A percentile compares a stretch with the other conserved stretches of the same genome.
Conservation (phyloP, 345 rosid species). For the Dimocarpus longan region DNA sequence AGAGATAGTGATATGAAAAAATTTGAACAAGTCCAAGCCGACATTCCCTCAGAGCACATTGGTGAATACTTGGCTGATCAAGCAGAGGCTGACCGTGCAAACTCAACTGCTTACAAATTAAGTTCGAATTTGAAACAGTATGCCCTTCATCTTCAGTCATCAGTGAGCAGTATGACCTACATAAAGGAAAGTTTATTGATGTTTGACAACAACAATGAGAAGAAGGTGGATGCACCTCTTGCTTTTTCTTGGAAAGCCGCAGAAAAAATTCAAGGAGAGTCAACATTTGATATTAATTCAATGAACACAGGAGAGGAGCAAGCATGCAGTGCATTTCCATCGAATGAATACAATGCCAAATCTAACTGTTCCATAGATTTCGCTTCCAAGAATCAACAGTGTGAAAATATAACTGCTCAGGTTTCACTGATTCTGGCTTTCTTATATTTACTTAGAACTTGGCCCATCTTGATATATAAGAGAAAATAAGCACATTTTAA, state of each 20-base stretch:
- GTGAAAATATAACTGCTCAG: slow-evolving; percentile 29
- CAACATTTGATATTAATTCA: slow-evolving; percentile 8
- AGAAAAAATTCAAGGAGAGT: slow-evolving; percentile 25
- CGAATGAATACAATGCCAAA: slow-evolving; percentile 24
- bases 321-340: slow-evolving; percentile 11
- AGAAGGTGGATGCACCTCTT: slow-evolving; percentile 15
- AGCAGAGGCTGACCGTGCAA: slow-evolving; percentile 34
- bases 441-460: not conserved
- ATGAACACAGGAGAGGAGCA: slow-evolving; percentile 21
- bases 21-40: slow-evolving; percentile 25
- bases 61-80: slow-evolving; percentile 50
- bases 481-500: slow-evolving; percentile 3
- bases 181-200: slow-evolving; percentile 8
- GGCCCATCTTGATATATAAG: not conserved
- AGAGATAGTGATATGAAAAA: slow-evolving; percentile 24
- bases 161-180: slow-evolving; percentile 18
- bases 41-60: slow-evolving; percentile 39
- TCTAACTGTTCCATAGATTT: slow-evolving; percentile 25
- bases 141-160: slow-evolving; percentile 22
- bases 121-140: slow-evolving; percentile 22
- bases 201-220: slow-evolving; percentile 17
- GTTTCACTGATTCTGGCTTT: slow-evolving; percentile 25
- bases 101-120: slow-evolving; percentile 23
- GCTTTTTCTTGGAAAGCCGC: slow-evolving; percentile 12
- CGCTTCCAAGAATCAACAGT: slow-evolving; percentile 31